Base-by-base conservation (phyloP, 768 basidiomycete species). In the Candolleomyces eurysporus region DNA sequence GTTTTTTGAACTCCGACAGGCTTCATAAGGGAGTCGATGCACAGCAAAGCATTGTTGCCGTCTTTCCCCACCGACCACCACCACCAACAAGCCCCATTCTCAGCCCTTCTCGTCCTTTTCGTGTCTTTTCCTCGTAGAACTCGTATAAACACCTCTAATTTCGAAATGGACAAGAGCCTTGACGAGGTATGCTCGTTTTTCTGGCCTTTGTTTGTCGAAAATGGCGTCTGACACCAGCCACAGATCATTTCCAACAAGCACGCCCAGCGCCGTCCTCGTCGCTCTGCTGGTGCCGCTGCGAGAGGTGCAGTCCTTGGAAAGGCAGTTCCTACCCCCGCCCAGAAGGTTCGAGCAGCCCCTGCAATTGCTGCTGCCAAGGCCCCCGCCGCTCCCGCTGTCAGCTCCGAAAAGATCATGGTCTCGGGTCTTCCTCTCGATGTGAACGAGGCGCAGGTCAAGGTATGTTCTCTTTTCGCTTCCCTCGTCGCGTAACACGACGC, bases 341-440 rank as follows among this genome's bases (percentile, higher is more conserved):
- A 82, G 45, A 84, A 84, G 58, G 84, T 84, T 45, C 84, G 86
- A 26, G 75, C 74, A 48, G 77, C 76, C 31, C 82, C 77, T 11
- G 69, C 76, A 19, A 83, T 76, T n/a, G 72, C 77, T 19, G 72
- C 76, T 48, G 78, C 75, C 43, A 74, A 73, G 36, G 77, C 76
- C 14, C 75, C 78, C 19, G 71, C 80, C 40, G 78, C 79, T 39
- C 67, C 81, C 11, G 63, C 81, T 19, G 75, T 82, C 51, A 71
- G 79, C 6, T 82, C 92, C 1, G 88, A 92, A 73, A 98, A 98
- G 79, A 96, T 98, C 66, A 93, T 98, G 68, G 93, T 99, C 58
- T 94, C 92, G 65, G 96, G 96, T 73, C 87, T 99, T 49, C 96
- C 96, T 36, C 71, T 74, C 7, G 96, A 99, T 70, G 96, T 99